Evolutionary conservation across 176 grass and related monocot genomes (phyloP), one percentile per base, ranked within the genome.

Genomic region (Saccharum spontaneum): DNA sequence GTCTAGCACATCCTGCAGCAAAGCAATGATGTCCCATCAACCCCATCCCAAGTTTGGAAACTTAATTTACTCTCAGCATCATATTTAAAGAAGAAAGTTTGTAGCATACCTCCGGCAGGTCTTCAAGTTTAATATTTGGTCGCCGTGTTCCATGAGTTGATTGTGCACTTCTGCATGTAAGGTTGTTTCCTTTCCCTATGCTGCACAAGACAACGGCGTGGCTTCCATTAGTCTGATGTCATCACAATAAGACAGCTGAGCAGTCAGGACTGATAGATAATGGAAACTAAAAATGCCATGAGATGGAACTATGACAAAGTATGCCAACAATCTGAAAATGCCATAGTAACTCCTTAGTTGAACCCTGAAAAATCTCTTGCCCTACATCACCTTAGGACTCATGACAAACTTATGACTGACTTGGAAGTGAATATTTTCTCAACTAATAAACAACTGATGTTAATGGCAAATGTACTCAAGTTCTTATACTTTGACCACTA

Each of bases 1-100:
- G 10, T 17, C 13, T 26, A 64, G 37, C 38, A 79, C 12, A 41
- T 79, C 76, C 76, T 79, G 52, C 54, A 77, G 33, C 52, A 77
- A 57, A 77, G 30, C 33, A 77, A 34, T 59, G 28, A 30, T 18
- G 28, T 75, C 50, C 0, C 52, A 4, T 57, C 31, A 40, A 38
- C 28, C 8, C 4, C n/a, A 10, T 31, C 24, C 46, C 17, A 22
- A 71, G 49, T 76, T 59, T 59, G 17, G 11, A 77, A 77, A 36
- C 39, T 77, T 38, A 23, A 77, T 60, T 77, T 39, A 40, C 8
- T 36, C 20, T 37, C 52, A 77, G 60, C 6, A 33, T 10, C 16
- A 60, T 55, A 60, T 55, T 54, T 13, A 77, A n/a, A 60, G 4
- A 77, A 38, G 10, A 60, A 39, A 60, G 20, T 39, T 60, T 41